These are phyloP conservation scores for Penicillium desertorum DNA, from an alignment of 495 filamentous ascomycete genomes.

Conservation along the genomic window DNA sequence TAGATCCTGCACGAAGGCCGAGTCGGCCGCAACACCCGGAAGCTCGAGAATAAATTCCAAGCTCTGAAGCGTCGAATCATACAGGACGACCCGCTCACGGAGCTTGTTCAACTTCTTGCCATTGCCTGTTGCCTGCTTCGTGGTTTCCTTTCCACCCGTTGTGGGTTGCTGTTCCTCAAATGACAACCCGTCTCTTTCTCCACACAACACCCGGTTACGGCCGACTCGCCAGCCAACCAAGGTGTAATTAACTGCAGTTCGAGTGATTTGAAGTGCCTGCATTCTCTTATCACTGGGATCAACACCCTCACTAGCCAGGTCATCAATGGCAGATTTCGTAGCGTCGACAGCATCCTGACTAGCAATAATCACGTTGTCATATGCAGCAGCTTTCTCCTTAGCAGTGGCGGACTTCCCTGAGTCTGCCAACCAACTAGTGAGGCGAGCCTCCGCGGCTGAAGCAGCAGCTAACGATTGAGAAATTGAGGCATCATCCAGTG, in stretches of 20 bases:
- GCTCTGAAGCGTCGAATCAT: slow-evolving; percentile 86
- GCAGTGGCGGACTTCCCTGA: slow-evolving; percentile 40
- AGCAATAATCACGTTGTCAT: slow-evolving; percentile 84
- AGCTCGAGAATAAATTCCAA: slow-evolving; percentile 87
- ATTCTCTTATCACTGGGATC: slow-evolving; percentile 81
- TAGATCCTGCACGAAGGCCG: slow-evolving; percentile 69
- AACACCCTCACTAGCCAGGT: slow-evolving; percentile 77
- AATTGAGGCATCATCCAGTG: slow-evolving; percentile 91
- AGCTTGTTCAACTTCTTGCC: slow-evolving; percentile 73
- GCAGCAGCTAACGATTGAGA: slow-evolving; percentile 66
- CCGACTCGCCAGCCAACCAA: slow-evolving; percentile 94
- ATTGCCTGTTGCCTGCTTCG: slow-evolving; percentile 60
- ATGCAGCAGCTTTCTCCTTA: slow-evolving; percentile 71
- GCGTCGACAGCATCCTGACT: slow-evolving; percentile 95
- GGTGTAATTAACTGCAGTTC: slow-evolving; percentile 88
- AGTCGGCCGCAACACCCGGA: slow-evolving; percentile 87
- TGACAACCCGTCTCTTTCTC: slow-evolving; percentile 68
- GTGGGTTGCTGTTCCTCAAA: slow-evolving; percentile 55
- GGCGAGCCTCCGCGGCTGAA: slow-evolving; percentile 52
- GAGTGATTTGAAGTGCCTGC: slow-evolving; percentile 90
- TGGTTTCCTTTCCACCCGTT: slow-evolving; percentile 43
- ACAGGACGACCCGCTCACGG: slow-evolving; percentile 87
- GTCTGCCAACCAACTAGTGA: slow-evolving; percentile 45
- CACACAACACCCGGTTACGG: slow-evolving; percentile 84
- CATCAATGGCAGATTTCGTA: slow-evolving; percentile 89